phyloP scores from a whole-genome alignment of 2,329 filamentous ascomycete species.

The Coniochaeta ligniaria region DNA sequence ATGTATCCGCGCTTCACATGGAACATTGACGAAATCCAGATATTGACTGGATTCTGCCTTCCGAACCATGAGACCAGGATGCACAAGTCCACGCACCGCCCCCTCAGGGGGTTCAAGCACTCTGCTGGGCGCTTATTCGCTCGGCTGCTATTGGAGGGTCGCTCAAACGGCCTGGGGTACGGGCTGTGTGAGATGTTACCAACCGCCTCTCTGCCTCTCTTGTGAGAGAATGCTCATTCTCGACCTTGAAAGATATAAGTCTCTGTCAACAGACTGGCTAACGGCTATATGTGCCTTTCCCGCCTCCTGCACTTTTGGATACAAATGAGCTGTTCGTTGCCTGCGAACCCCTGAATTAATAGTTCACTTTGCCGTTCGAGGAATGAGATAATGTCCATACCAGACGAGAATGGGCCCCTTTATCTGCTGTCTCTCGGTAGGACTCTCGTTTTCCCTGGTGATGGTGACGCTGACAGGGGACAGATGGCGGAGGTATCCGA shows the following conservation, averaged over 20 bases:
- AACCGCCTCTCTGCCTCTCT: not conserved
- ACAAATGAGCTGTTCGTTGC: not conserved
- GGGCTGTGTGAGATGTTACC: not conserved
- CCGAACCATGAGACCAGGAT: not conserved
- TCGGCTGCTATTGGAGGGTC: slow-evolving; percentile 7
- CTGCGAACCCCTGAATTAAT: too few relatives aligned
- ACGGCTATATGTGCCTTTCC: too few relatives aligned
- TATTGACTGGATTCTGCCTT: not conserved
- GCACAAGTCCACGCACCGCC: not conserved
- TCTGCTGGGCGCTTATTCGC: slow-evolving; percentile 5
- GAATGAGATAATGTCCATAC: not conserved
- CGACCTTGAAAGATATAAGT: too few relatives aligned
- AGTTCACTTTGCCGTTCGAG: too few relatives aligned
- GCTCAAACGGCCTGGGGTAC: not conserved
- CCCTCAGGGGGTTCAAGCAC: slow-evolving; percentile 1
- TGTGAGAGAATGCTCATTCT: too few relatives aligned
- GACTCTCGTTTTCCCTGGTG: too few relatives aligned
- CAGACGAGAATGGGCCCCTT: not conserved
- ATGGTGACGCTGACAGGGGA: not conserved
- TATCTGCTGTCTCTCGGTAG: slow-evolving; percentile 15
- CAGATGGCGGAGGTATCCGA: slow-evolving; percentile 27
- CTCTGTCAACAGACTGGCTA: too few relatives aligned
- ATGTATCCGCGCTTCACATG: not conserved
- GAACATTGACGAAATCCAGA: not conserved
- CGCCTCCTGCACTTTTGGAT: too few relatives aligned